Base-by-base conservation (phyloP, 345 rosid species). In the Physaria fendleri region DNA sequence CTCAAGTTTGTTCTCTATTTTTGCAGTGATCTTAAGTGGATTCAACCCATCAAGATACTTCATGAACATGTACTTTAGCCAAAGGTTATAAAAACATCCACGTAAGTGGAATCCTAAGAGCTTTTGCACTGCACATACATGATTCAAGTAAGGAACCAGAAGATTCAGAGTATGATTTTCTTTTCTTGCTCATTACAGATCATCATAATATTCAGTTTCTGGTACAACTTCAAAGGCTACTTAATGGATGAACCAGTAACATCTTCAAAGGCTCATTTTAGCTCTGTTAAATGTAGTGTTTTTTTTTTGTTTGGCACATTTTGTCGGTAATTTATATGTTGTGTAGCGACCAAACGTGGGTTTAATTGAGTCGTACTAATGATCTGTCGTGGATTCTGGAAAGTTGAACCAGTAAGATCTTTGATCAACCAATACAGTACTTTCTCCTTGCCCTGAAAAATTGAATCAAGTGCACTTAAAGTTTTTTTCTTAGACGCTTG, bases 21-120 rank as follows among this genome's bases (percentile, higher is more conserved):
- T 56, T 83, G 78, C 96, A 93, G 99, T 89, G 77, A 85, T 87
- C 63, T 76, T 94, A 69, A 79, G 90, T 40, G 97, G 99, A 71
- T 87, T 90, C 83, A 94, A 87, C 78, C 99, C 99, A 5, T 89
- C 97, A 23, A 87, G 95, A 85, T 90, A 94, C 58, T 78, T 90
- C 65, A 81, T 94, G 99, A 90, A 85, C 73, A 59, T 85, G 67
- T 85, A 90, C 77, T 90, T 94, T 60, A 85, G 96, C 71, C 90
- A 82, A 51, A 70, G 84, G 76, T 72, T 79, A 69, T 85, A 77
- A 85, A 69, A 85, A 65, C 40, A 51, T 40, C 61, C 51, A 17
- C 20, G 43, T 59, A 55, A 59, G 48, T 35, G 48, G 35, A 60
- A 53, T 35, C 48, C 3, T 1, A 53, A 35, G 67, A 35, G 56